A percentile compares a stretch with the other conserved stretches of the same genome.
Conservation (phyloP, 805 yeast genomes). For the Suhomyces emberorum region DNA sequence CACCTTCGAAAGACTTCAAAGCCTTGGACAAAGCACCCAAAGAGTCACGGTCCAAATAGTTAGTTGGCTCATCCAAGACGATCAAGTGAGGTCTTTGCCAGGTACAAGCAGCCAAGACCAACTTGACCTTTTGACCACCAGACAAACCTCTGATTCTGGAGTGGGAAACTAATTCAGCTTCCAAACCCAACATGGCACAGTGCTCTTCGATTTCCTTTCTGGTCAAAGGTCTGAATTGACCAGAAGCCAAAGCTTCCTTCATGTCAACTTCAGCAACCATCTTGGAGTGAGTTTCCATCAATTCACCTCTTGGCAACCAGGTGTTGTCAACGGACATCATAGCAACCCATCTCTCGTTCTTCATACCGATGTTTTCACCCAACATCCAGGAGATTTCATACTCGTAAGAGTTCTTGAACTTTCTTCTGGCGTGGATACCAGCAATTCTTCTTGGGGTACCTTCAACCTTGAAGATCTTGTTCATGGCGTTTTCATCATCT, state of each 20-base stretch:
- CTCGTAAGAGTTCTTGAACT: slow-evolving; percentile 99
- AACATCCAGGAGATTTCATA: slow-evolving; percentile 96
- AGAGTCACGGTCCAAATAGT: slow-evolving; percentile 98
- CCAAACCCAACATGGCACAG: slow-evolving; percentile 98
- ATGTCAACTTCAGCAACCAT: slow-evolving; percentile 99
- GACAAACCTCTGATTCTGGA: slow-evolving; percentile 99
- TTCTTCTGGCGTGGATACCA: slow-evolving; percentile 94
- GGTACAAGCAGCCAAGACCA: slow-evolving; percentile 99
- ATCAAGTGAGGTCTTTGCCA: slow-evolving; percentile 99
- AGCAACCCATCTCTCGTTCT: slow-evolving; percentile 99
- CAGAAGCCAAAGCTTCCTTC: slow-evolving; percentile 99
- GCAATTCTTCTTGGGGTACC: slow-evolving; percentile 97
- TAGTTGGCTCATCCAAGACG: slow-evolving; percentile 99
- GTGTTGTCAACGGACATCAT: slow-evolving; percentile 99
- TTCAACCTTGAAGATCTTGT: slow-evolving; percentile 98
- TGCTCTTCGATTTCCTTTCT: slow-evolving; percentile 99
- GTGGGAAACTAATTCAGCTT: slow-evolving; percentile 98
- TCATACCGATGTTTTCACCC: slow-evolving; percentile 99
- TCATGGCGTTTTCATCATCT: slow-evolving; percentile 96
- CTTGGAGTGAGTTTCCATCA: slow-evolving; percentile 94
- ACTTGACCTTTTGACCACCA: slow-evolving; percentile 99
- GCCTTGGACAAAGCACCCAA: slow-evolving; percentile 99
- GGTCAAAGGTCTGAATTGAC: slow-evolving; percentile 99
- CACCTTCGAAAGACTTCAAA: slow-evolving; percentile 98
- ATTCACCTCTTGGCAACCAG: slow-evolving; percentile 99